Evolutionary conservation across 306 rosid genomes (phyloP), one percentile per base, ranked within the genome.

Genomic region (Geum urbanum): DNA sequence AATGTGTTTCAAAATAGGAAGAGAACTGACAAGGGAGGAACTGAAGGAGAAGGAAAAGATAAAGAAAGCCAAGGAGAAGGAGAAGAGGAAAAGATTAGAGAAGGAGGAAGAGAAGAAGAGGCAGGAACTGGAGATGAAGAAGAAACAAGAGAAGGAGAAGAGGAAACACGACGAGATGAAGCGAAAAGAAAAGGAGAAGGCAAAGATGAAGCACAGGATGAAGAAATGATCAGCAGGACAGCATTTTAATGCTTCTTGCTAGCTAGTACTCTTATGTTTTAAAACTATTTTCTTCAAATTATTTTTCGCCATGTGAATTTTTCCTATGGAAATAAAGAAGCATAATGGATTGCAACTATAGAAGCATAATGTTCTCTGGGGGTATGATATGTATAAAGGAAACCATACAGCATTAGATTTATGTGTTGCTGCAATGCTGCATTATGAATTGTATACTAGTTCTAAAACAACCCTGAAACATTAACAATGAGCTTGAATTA

Each of bases 1-100:
- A 19, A 86, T 85, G 90, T 86, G 88, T 59, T 83, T 86, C 80
- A 79, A 49, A 71, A 51, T 81, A 60, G 53, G 67, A 35, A 81
- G 74, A 78, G 78, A 84, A 49, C 64, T 76, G 19, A 81, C 71
- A 1, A 79, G 64, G 72, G 76, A 83, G 49, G 96, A 83, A 52
- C 32, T 71, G 49, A 83, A 75, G 70, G 81, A 86, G 84, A 82
- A 64, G 12, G 83, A 73, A 56, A 76, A 56, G 80, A 66, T 53
- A 16, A 74, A 60, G 50, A 87, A 66, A 63, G 82, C 78, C 7
- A 76, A 76, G 67, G 58, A 69, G 20, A 81, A 83, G 74, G 77
- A 56, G 22, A 51, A 53, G 52, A 52, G 45, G 66, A 54, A 56
- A 44, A 39, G 19, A 46, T 60, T 58, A 18, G 63, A 72, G 41